Evolutionary conservation across 371 early-diverging fungal species (phyloP).

Genomic region (Rhizopus sp.): DNA sequence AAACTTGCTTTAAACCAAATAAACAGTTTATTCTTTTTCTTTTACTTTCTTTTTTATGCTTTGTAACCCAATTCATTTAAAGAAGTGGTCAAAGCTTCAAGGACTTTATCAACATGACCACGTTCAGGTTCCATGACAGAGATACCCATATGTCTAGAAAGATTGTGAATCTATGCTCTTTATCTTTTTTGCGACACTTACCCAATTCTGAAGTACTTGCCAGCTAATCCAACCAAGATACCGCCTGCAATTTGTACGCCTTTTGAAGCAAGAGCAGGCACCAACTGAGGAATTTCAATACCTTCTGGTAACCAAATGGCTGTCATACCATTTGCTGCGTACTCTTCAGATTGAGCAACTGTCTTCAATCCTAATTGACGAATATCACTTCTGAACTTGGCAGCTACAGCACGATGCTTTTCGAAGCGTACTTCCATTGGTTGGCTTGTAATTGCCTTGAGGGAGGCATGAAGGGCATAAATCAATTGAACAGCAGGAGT

Average conservation of each 20-base stretch:
- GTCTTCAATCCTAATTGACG: conserved; percentile 77
- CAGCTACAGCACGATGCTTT: conserved; percentile 71
- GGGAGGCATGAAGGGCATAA: conserved; percentile 83
- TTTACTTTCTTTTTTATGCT: conserved; percentile 11
- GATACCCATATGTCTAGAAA: conserved; percentile 86
- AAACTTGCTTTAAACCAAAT: too few relatives aligned
- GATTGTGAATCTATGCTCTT: not conserved
- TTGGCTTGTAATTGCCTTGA: conserved; percentile 74
- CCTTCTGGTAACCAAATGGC: conserved; percentile 93
- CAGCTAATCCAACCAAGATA: conserved; percentile 80
- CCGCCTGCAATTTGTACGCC: conserved; percentile 96
- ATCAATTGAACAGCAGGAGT: conserved; percentile 97
- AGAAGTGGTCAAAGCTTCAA: conserved; percentile 70
- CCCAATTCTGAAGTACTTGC: conserved; percentile 94
- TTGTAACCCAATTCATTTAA: conserved; percentile 67
- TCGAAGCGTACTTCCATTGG: conserved; percentile 73
- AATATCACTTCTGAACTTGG: conserved; percentile 72
- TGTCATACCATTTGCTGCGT: conserved; percentile 91
- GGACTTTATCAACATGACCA: conserved; percentile 74
- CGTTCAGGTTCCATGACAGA: conserved; percentile 76
- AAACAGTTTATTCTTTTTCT: not conserved
- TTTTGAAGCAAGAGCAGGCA: conserved; percentile 72
- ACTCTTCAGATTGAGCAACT: conserved; percentile 62
- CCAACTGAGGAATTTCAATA: conserved; percentile 74
- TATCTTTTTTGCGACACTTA: conserved; percentile 22